Evolutionary conservation across 2,329 filamentous ascomycete genomes (phyloP), one percentile per base, ranked within the genome.

Genomic region (Biscogniauxia marginata): DNA sequence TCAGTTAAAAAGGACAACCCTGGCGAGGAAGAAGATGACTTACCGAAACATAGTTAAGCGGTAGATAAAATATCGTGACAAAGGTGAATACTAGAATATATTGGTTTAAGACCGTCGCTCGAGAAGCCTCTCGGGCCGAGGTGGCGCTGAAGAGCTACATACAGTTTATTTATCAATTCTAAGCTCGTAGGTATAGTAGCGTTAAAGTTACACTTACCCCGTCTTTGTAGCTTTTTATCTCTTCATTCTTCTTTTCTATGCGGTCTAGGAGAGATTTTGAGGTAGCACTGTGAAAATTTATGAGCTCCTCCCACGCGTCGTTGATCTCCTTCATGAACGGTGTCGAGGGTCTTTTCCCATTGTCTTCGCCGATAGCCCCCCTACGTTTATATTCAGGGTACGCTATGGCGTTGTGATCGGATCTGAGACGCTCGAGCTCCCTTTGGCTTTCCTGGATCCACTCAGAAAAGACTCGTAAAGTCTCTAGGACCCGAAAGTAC

Each of bases 51-150:
- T 58, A 60, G 49, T 30, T 60, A 4, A 62, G 52, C 18, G 55
- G 58, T n/a, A 62, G 57, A 18, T 57, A 62, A 43, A 60, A 60
- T 21, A 60, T 62, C 13, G 60, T 60, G 43, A 60, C 58, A 19
- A 60, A 45, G 21, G 58, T 60, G 22, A 60, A 62, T 5, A 60
- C 60, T 16, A 60, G 21, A 16, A 56, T 62, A 20, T 62, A 62
- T 20, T 60, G 57, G 20, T 60, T 60, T 23, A 58, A 18, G 21
- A 49, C 19, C 19, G 60, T 58, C 25, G 60, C 54, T 8, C 56
- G 39, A n/a, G 56, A 60, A 4, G 57, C 55, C 39, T 62, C 60
- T 7, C 58, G 52, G 16, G 58, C 54, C 5, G 55, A 60, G 20
- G 58, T 60, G 11, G 55, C 58, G 39, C 49, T 60, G 18, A 58